These are phyloP conservation scores for Rubroboletus pulcherrimus DNA, from an alignment of 768 basidiomycete genomes.

Conservation along the genomic window DNA sequence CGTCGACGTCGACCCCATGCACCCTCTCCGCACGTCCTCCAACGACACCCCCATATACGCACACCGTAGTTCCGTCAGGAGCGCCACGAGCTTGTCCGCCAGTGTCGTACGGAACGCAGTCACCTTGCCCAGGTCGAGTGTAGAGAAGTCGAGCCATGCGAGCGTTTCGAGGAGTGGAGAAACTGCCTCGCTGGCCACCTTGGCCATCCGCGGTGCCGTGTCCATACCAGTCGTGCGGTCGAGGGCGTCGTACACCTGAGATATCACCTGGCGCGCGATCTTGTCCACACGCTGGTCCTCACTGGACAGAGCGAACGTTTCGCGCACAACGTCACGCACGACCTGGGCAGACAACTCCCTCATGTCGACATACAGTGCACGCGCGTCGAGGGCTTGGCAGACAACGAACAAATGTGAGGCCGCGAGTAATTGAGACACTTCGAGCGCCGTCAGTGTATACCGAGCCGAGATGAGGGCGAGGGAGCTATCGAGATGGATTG, in stretches of 20 bases:
- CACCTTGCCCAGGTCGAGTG: constrained; percentile 22
- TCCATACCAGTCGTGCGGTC: constrained; percentile 74
- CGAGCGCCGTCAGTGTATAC: constrained; percentile 72
- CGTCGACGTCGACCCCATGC: constrained; percentile 2
- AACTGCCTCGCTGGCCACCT: constrained; percentile 60
- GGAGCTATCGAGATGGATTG: constrained; percentile 44
- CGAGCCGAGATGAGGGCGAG: constrained; percentile 81
- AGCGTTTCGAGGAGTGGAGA: constrained; percentile 55
- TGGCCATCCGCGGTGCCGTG: constrained; percentile 61
- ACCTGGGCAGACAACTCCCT: constrained; percentile 27
- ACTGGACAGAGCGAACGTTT: constrained; percentile 11
- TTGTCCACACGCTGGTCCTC: constrained; percentile 13
- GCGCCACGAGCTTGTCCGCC: constrained; percentile 10
- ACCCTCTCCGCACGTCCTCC: constrained; percentile 16
- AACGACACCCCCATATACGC: constrained; percentile 27
- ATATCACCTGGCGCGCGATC: constrained; percentile 31
- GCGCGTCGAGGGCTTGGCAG: constrained; percentile 83
- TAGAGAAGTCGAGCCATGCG: constrained; percentile 6
- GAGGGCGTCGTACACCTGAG: constrained; percentile 46
- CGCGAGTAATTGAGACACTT: constrained; percentile 71
- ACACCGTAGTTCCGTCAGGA: constrained; percentile 28
- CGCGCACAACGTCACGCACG: constrained; percentile 16
- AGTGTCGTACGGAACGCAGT: constrained; percentile 21
- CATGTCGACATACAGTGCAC: constrained; percentile 71
- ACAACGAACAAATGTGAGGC: constrained; percentile 73